Percentiles rank a stretch among this genome's conserved stretches.
Evolutionary conservation across 2,329 filamentous ascomycete species (phyloP).

Genomic region (Metarhizium album): DNA sequence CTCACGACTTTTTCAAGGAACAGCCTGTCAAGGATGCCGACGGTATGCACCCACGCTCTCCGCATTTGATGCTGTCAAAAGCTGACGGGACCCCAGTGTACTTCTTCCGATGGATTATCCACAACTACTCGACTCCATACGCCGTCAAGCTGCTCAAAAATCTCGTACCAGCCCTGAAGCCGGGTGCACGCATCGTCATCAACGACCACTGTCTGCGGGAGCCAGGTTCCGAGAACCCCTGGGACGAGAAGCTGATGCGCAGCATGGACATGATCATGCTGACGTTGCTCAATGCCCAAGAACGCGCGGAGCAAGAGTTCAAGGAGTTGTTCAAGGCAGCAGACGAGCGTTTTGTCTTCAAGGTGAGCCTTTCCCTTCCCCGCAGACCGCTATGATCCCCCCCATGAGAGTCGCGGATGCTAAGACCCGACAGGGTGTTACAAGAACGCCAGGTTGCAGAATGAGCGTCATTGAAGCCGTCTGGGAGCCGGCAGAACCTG

Average conservation of each 20-base stretch:
- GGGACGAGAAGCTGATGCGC: constrained; percentile 36
- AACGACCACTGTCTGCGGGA: constrained; percentile 34
- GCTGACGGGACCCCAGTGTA: constrained; percentile 29
- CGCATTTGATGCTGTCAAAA: background rate
- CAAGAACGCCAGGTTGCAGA: constrained; percentile 28
- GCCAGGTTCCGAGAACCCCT: constrained; percentile 26
- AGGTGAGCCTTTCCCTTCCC: constrained; percentile 16
- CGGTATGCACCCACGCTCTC: constrained; percentile 19
- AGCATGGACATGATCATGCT: constrained; percentile 44
- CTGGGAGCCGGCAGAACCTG: constrained; percentile 23
- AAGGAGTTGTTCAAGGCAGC: constrained; percentile 30
- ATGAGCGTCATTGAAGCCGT: constrained; percentile 40
- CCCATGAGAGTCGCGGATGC: background rate
- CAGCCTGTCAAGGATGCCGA: constrained; percentile 44
- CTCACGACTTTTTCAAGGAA: constrained; percentile 47
- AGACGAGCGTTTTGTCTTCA: constrained; percentile 32
- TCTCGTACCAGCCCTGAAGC: constrained; percentile 43
- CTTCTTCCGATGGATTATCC: constrained; percentile 48
- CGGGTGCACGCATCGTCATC: constrained; percentile 37
- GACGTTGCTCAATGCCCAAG: constrained; percentile 38
- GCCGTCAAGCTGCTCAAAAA: constrained; percentile 36
- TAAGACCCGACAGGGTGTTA: constrained; percentile 23
- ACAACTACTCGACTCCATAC: constrained; percentile 49
- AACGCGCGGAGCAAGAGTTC: constrained; percentile 37
- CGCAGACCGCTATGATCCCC: background rate